Percentiles rank a stretch among this genome's conserved stretches.
These are phyloP conservation scores for Xerocomus potaroensis DNA, from an alignment of 768 basidiomycete genomes.

Conservation along the genomic window DNA sequence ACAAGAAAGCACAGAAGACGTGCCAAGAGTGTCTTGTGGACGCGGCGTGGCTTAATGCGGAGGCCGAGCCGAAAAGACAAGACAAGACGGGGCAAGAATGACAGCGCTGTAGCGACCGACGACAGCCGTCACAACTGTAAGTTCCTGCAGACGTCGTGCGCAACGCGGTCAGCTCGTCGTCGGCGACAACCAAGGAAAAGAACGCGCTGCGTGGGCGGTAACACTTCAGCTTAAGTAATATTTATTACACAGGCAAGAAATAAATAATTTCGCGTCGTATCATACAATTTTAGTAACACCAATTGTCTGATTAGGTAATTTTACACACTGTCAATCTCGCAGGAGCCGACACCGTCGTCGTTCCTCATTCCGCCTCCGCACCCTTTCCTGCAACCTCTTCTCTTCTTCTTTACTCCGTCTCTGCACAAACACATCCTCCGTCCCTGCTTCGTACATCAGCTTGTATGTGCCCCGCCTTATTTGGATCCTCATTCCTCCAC, in stretches of 20 bases:
- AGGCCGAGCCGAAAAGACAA: conserved; percentile 8
- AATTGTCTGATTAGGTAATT: background rate
- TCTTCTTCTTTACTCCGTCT: conserved; percentile 31
- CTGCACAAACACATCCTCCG: conserved; percentile 55
- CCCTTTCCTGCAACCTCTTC: conserved; percentile 35
- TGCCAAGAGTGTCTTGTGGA: conserved; percentile 35
- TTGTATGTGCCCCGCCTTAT: conserved; percentile 61
- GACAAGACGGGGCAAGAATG: background rate
- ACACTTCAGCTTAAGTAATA: conserved; percentile 23
- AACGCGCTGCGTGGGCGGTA: conserved; percentile 10
- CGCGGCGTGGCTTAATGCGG: conserved; percentile 30
- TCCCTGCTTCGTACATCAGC: conserved; percentile 60
- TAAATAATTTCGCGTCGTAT: too few relatives aligned
- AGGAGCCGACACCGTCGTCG: conserved; percentile 43
- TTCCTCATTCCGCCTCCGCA: conserved; percentile 50
- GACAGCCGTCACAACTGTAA: background rate
- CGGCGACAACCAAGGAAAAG: conserved; percentile 1
- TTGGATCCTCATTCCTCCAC: conserved; percentile 39
- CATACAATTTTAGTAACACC: conserved; percentile 26
- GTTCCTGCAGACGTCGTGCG: background rate
- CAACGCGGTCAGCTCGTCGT: conserved; percentile 8
- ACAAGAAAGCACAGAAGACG: conserved; percentile 34
- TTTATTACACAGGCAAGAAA: too few relatives aligned
- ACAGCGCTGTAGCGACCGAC: background rate
- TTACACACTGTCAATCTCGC: conserved; percentile 15